Base-by-base conservation (phyloP, 495 filamentous ascomycete genomes). In the Annulohypoxylon bovei region DNA sequence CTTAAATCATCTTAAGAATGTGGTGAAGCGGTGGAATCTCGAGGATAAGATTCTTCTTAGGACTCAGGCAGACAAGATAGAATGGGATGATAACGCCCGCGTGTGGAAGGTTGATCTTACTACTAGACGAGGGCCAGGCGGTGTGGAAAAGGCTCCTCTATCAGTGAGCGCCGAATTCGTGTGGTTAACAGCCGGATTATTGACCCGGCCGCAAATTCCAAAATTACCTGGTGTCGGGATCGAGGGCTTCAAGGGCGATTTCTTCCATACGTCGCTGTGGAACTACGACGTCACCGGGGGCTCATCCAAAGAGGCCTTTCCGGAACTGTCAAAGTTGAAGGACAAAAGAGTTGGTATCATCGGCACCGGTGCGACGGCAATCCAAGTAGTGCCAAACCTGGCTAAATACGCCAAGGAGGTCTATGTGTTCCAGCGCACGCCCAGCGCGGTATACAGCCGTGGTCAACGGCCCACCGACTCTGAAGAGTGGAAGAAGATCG, bases 351-450 rank as follows among this genome's bases (percentile, higher is more conserved):
- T 88, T 4, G 86, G 79, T 0, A 79, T 87, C 55, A 72, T 88
- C 18, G 86, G 86, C 6, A 88, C 86, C 1, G 86, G 86, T 7
- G 86, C 85, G 1, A 87, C 86, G 0, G 84, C 85, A 3, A 77
- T 88, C 12, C 85, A 88, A 68, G 79, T 78, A 0, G 76, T 88
- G 0, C 86, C 86, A 0, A 61, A 75, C n/a, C 74, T 87, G 0
- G 86, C 84, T 14, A 78, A 81, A 55, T 84, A 75, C 39, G 82
- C 82, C 0, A 82, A 86, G 62, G 79, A 88, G 46, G 56, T 88
- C 4, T 86, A 84, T 61, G 82, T 88, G 25, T 82, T 87, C 65
- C 86, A 88, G 63, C 85, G 86, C 11, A 88, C 86, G 18, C 85
- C 86, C 20, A 80, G 87, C 0, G 61, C 81, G 0, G 83, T 90